Conservation (phyloP, 495 filamentous ascomycete species). For the Penicillium silybi region DNA sequence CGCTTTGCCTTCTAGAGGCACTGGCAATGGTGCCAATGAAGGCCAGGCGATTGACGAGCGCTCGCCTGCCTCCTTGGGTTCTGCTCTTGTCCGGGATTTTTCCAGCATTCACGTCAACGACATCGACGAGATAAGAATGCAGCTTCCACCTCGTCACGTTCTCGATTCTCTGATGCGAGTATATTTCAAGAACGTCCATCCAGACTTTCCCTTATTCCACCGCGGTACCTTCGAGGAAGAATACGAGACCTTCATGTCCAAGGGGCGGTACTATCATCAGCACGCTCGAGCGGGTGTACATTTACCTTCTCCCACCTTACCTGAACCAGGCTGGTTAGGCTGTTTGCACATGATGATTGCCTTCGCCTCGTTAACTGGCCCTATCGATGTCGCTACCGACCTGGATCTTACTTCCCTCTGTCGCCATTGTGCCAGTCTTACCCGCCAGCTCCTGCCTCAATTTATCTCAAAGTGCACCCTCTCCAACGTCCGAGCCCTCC, state of each 20-base stretch:
- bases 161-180: slow-evolving; percentile 35
- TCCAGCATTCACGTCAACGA: not conserved
- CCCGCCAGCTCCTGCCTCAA: slow-evolving; percentile 4
- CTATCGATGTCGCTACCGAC: slow-evolving; percentile 20
- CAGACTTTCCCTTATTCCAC: slow-evolving; percentile 43
- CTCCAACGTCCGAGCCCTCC: slow-evolving; percentile 40
- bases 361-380: slow-evolving; percentile 30
- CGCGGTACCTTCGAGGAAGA: slow-evolving; percentile 36
- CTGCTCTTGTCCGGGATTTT: not conserved
- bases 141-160: slow-evolving; percentile 16
- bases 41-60: no score
- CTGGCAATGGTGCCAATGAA: not conserved
- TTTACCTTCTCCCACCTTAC: slow-evolving; percentile 10
- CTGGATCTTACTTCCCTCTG: slow-evolving; percentile 30
- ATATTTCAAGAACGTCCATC: slow-evolving; percentile 42
- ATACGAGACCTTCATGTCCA: slow-evolving; percentile 34
- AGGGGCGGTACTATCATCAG: not conserved
- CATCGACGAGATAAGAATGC: slow-evolving; percentile 1
- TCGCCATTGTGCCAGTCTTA: slow-evolving; percentile 33
- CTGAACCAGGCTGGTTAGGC: slow-evolving; percentile 37
- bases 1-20: not conserved
- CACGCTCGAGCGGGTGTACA: not conserved
- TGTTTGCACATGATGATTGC: slow-evolving; percentile 44
- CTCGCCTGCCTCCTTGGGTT: no score
- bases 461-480: slow-evolving; percentile 35